Conservation (phyloP, 257 asterid genomes). For the Ajuga chamaepitys region DNA sequence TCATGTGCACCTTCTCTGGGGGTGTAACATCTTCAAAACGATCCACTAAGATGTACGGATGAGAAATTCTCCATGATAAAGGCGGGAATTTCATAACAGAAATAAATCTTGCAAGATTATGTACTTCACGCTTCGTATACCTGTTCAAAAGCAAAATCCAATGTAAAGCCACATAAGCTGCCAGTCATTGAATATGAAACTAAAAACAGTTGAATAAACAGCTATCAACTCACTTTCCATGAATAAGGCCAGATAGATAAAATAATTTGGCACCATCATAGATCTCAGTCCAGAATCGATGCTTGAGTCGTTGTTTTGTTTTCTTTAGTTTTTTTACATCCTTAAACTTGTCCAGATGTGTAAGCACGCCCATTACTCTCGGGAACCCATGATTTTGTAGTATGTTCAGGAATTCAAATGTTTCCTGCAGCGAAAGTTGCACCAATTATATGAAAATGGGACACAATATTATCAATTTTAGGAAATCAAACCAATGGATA, state of each 20-base stretch:
- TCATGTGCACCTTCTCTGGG: conserved; percentile 68
- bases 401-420: conserved; percentile 94
- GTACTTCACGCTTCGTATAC: conserved; percentile 88
- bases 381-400: conserved; percentile 98
- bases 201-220: conserved; percentile 1
- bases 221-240: conserved; percentile 70
- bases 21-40: conserved; percentile 94
- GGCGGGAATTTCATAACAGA: conserved; percentile 98
- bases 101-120: conserved; percentile 89
- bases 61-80: conserved; percentile 86
- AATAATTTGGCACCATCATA: conserved; percentile 95
- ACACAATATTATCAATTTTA: neutral
- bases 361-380: conserved; percentile 97
- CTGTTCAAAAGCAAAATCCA: conserved; percentile 33
- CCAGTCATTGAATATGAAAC: neutral
- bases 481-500: neutral
- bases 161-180: conserved; percentile 9
- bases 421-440: conserved; percentile 58
- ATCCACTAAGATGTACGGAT: conserved; percentile 88
- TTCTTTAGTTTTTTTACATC: conserved; percentile 91
- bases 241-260: conserved; percentile 94
- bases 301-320: conserved; percentile 92
- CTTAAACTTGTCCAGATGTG: conserved; percentile 94
- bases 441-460: neutral
- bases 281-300: conserved; percentile 99